These are phyloP conservation scores for Puccinia horiana DNA, from an alignment of 1,284 basidiomycete species.

Conservation along the genomic window DNA sequence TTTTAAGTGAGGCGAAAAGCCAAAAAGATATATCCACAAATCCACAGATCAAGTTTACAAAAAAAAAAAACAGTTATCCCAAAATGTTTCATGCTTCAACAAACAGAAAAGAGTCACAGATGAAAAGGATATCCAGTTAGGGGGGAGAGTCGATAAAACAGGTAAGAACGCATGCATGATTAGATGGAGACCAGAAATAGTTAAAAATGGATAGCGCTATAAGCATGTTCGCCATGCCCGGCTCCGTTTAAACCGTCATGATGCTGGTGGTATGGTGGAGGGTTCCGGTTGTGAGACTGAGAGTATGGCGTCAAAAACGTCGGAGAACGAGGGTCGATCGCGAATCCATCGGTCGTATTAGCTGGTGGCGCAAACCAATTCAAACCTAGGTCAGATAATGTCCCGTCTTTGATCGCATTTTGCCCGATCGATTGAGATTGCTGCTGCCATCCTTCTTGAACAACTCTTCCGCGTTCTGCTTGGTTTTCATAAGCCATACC, in stretches of 20 bases:
- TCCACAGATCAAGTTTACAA: not conserved
- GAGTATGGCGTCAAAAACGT: not conserved
- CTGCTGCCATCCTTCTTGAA: not conserved
- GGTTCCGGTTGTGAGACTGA: not conserved
- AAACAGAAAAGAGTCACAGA: not conserved
- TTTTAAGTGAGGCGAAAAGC: not conserved
- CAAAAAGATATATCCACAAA: too few species aligned
- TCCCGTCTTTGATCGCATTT: not conserved
- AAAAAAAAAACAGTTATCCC: not conserved
- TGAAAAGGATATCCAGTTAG: too few species aligned
- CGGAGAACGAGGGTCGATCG: not conserved
- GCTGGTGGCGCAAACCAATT: slow-evolving; percentile 2
- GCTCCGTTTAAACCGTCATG: not conserved
- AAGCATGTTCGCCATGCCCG: not conserved
- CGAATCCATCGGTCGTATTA: not conserved
- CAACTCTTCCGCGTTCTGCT: not conserved
- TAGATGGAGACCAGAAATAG: not conserved
- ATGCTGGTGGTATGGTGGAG: not conserved
- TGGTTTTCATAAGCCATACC: not conserved
- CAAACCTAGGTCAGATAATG: not conserved
- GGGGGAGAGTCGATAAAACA: not conserved
- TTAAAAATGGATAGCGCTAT: not conserved
- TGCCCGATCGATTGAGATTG: not conserved
- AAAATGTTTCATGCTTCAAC: not conserved
- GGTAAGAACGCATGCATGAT: not conserved